Evolutionary conservation across 257 asterid genomes (phyloP), one percentile per base, ranked within the genome.

Genomic region (Agastache rugosa): DNA sequence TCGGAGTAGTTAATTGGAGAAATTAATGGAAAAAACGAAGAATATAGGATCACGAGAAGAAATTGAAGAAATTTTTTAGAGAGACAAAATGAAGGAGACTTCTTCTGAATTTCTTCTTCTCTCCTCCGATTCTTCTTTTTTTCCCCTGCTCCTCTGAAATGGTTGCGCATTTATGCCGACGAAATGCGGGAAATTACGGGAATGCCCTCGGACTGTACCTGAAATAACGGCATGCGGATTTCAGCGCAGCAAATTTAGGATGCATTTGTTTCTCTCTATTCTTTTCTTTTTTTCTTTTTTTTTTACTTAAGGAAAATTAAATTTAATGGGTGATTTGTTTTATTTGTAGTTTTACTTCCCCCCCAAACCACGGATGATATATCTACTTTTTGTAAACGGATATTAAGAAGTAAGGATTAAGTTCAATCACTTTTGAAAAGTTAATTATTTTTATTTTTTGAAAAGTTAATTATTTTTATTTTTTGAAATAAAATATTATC

Each of bases 141-240:
- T 59, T 29, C 5, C 48, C 16, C 9, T 1, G 72, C 63, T 74
- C 53, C 47, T 60, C 45, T 22, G 82, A 75, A 35, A 31, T 48
- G 23, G 67, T 67, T 27, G 55, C 67, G 79, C 25, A 74, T 64
- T 71, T 34, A 75, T 68, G 77, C 73, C 79, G 76, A 31, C 12
- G 35, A 48, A 35, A 10, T 45, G 16, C 1, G 7, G 0, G 70
- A 34, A 80, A 81, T 20, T 80, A 84, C 96, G 12, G 6, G 0
- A 76, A 67, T 85, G 35, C 74, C 89, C 88, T 69, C 70, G 0
- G 3, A 4, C 20, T 47, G 59, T 83, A 8, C 80, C 85, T 19
- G 79, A 81, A 86, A 74, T 85, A 59, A 81, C 85, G 75, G 85
- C 44, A 23, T 55, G 35, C 64, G 69, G 62, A 23, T 67, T 23